These are phyloP conservation scores for Thielaviopsis populi DNA, from an alignment of 2,329 filamentous ascomycete species.

Conservation along the genomic window DNA sequence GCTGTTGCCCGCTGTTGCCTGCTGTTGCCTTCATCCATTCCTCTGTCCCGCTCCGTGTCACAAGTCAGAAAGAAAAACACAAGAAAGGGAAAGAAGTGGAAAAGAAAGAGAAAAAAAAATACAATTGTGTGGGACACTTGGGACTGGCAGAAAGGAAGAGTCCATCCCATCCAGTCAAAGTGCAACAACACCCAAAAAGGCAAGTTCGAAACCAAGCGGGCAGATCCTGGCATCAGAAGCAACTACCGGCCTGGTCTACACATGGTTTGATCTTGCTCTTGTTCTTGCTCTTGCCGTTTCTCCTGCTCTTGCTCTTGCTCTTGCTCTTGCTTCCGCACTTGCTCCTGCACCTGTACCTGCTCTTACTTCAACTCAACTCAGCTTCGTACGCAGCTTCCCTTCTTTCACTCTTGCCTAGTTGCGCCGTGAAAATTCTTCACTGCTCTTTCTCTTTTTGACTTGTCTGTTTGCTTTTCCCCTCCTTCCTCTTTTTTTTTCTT, in stretches of 20 bases:
- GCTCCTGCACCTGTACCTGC: no score
- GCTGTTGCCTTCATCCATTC: neutral
- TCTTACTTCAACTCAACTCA: neutral
- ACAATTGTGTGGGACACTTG: neutral
- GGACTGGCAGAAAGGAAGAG: neutral
- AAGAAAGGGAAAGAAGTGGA: neutral
- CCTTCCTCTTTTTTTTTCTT: neutral
- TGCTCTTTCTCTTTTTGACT: neutral
- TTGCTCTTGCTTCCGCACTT: no score
- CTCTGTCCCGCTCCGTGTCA: neutral
- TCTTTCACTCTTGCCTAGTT: conserved; percentile 1
- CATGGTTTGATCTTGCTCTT: neutral
- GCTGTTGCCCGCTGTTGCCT: no score
- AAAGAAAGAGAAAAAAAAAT: neutral
- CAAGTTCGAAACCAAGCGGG: conserved; percentile 22
- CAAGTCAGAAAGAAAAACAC: no score
- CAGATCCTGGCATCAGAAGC: conserved; percentile 27
- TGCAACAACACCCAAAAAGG: conserved; percentile 1
- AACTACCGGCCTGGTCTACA: conserved; percentile 1
- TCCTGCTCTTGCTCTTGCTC: no score
- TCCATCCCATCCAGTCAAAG: neutral
- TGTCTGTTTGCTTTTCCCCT: neutral
- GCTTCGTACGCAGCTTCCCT: conserved; percentile 2
- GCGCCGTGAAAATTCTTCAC: conserved; percentile 1
- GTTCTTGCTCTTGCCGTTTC: no score